phyloP scores from a whole-genome alignment of 257 asterid species.

The Solanum corneliomulleri region DNA sequence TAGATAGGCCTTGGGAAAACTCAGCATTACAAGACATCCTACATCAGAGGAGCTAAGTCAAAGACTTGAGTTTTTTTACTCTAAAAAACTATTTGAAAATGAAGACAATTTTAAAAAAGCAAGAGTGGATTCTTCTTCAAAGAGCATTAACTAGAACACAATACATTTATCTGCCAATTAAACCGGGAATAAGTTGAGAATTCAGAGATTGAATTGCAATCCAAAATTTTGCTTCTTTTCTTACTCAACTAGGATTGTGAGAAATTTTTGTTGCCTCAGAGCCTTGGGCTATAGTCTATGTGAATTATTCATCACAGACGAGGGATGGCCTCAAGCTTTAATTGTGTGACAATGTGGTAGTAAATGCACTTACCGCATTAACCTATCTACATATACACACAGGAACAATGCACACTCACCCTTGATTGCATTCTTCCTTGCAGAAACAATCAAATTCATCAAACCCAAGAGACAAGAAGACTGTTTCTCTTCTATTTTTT shows the following conservation, averaged over 20 bases:
- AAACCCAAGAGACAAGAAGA: not conserved
- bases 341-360: not conserved
- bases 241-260: not conserved
- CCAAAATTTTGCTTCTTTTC: not conserved
- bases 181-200: not conserved
- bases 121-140: not conserved
- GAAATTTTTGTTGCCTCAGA: not conserved
- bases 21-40: not conserved
- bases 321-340: not conserved
- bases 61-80: not conserved
- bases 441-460: not conserved
- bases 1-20: conserved; percentile 11
- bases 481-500: not conserved
- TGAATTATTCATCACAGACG: not conserved
- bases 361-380: not conserved
- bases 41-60: not conserved
- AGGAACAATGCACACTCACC: not conserved
- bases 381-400: not conserved
- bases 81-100: not conserved
- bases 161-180: not conserved
- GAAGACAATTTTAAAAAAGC: not conserved
- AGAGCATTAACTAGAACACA: not conserved
- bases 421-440: not conserved
- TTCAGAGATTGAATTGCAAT: not conserved
- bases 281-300: not conserved